phyloP scores from a whole-genome alignment of 352 stramenopile species.

The Phytophthora agathidicida region DNA sequence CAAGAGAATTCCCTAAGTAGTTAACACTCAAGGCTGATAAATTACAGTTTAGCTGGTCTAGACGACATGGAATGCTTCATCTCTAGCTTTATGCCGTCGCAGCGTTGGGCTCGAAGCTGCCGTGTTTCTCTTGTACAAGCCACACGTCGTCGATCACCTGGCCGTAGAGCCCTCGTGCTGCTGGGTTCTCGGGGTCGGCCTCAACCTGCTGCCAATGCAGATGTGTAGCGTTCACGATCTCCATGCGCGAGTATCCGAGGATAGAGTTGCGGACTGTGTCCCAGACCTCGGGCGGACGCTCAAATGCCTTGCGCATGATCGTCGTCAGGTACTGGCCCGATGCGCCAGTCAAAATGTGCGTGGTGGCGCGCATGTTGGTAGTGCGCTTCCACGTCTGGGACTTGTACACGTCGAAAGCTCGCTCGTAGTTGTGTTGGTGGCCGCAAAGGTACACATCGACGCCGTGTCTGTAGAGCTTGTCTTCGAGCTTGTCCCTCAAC shows the following conservation, averaged over 20 bases:
- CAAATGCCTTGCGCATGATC: constrained; percentile 80
- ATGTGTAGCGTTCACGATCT: constrained; percentile 86
- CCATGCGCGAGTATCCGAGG: constrained; percentile 86
- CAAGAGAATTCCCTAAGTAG: not conserved
- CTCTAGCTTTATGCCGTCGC: constrained; percentile 2
- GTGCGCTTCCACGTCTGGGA: constrained; percentile 60
- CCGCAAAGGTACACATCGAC: constrained; percentile 90
- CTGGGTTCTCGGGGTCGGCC: constrained; percentile 78
- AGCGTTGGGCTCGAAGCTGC: constrained; percentile 68
- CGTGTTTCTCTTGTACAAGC: constrained; percentile 88
- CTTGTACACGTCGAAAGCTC: constrained; percentile 82
- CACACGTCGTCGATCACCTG: constrained; percentile 88
- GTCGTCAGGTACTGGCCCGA: constrained; percentile 81
- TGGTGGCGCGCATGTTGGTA: constrained; percentile 83
- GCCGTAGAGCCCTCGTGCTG: constrained; percentile 70
- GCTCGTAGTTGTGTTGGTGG: constrained; percentile 92
- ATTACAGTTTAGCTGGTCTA: constrained; percentile 18
- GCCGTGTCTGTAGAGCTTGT: constrained; percentile 74
- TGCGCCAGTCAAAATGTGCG: constrained; percentile 88
- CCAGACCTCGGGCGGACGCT: constrained; percentile 58
- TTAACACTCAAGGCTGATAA: constrained; percentile 2
- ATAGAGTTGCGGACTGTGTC: constrained; percentile 85
- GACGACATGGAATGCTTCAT: constrained; percentile 1
- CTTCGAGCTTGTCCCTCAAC: constrained; percentile 70
- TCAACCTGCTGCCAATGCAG: constrained; percentile 89